phyloP scores from a whole-genome alignment of 2,329 filamentous ascomycete genomes.

The Aspergillus aculeatus region DNA sequence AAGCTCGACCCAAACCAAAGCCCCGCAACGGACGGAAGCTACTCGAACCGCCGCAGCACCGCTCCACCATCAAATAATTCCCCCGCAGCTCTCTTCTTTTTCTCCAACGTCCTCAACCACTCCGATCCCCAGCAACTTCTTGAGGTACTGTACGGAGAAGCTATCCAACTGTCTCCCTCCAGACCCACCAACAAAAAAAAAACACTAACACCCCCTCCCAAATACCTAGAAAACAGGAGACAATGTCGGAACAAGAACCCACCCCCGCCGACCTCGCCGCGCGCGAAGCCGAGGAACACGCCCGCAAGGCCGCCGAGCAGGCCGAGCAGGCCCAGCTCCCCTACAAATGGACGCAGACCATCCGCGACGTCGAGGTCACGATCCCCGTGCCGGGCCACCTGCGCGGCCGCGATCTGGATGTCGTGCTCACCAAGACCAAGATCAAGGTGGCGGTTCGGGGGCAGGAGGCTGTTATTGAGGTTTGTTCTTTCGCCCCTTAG shows the following conservation, averaged over 20 bases:
- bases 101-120: not conserved
- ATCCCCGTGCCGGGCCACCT: slow-evolving; percentile 76
- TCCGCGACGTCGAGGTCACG: slow-evolving; percentile 79
- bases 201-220: no score
- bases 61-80: not conserved
- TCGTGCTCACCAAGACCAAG: slow-evolving; percentile 76
- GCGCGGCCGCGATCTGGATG: slow-evolving; percentile 78
- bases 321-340: slow-evolving; percentile 88
- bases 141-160: no score
- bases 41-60: not conserved
- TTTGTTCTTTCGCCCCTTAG: slow-evolving; percentile 38
- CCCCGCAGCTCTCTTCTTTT: not conserved
- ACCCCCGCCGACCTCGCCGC: slow-evolving; percentile 42
- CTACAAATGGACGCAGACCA: slow-evolving; percentile 96
- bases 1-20: not conserved
- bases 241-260: slow-evolving; percentile 34
- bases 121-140: not conserved
- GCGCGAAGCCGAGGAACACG: slow-evolving; percentile 56
- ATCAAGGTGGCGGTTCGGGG: slow-evolving; percentile 84
- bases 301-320: slow-evolving; percentile 68
- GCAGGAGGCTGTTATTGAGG: slow-evolving; percentile 77
- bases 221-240: not conserved
- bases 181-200: no score
- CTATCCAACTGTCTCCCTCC: no score
- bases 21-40: slow-evolving; percentile 7